These are phyloP conservation scores for Trichaptum fuscoviolaceum DNA, from an alignment of 768 basidiomycete species.

Conservation along the genomic window DNA sequence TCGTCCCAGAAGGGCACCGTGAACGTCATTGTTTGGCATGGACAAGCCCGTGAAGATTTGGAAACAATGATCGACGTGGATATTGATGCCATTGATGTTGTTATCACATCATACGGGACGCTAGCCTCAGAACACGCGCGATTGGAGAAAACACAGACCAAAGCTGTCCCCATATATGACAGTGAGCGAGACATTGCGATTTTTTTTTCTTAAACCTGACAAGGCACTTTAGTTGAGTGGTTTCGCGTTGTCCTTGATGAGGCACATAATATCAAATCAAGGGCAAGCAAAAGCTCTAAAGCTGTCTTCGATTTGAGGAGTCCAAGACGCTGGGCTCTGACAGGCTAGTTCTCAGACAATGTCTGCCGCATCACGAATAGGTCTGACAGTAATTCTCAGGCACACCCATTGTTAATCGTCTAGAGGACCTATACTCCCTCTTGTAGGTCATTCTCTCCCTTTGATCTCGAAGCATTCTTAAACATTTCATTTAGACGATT, in stretches of 20 bases:
- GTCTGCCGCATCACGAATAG: not conserved
- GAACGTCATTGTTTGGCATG: slow-evolving; percentile 78
- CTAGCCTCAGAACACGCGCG: slow-evolving; percentile 85
- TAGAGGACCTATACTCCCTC: slow-evolving; percentile 88
- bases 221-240: slow-evolving; percentile 57
- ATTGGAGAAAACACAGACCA: slow-evolving; percentile 43
- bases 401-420: slow-evolving; percentile 91
- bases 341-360: slow-evolving; percentile 39
- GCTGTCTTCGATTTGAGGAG: slow-evolving; percentile 83
- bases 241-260: slow-evolving; percentile 84
- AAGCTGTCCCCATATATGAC: slow-evolving; percentile 62
- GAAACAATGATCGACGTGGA: slow-evolving; percentile 52
- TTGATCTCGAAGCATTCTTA: slow-evolving; percentile 3
- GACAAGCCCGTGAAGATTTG: slow-evolving; percentile 75
- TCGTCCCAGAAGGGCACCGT: slow-evolving; percentile 69
- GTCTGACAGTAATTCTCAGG: slow-evolving; percentile 32
- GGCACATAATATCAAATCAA: slow-evolving; percentile 91
- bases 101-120: slow-evolving; percentile 90
- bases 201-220: not conserved
- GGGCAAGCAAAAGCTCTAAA: slow-evolving; percentile 80
- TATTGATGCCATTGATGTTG: slow-evolving; percentile 62
- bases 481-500: slow-evolving; percentile 52
- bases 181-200: slow-evolving; percentile 33
- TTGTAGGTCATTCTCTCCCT: slow-evolving; percentile 34
- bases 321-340: slow-evolving; percentile 84